Conservation (phyloP, 305 asterid genomes). For the Petunia hybrid region DNA sequence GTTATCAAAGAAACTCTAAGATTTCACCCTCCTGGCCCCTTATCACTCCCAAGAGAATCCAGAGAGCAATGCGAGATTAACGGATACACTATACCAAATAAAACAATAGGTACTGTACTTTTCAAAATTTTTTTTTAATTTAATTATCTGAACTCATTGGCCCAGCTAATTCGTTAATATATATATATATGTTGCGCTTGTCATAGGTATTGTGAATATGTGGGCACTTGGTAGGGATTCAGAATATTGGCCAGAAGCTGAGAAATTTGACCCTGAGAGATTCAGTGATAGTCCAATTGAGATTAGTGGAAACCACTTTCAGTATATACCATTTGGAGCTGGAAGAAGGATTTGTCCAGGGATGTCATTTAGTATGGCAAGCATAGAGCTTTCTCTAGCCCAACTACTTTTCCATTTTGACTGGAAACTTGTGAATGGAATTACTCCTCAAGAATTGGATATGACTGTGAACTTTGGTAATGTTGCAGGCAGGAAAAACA, state of each 20-base stretch:
- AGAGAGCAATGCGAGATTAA: conserved; percentile 35
- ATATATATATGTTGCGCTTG: too few species aligned
- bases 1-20: conserved; percentile 54
- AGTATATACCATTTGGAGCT: conserved; percentile 53
- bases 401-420: conserved; percentile 47
- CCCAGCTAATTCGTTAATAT: neutral
- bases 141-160: too few species aligned
- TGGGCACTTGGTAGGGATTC: conserved; percentile 56
- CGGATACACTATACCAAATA: conserved; percentile 45
- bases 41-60: conserved; percentile 48
- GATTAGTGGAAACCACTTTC: conserved; percentile 44
- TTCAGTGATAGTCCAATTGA: conserved; percentile 40
- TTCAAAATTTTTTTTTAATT: too few species aligned
- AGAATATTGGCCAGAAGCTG: conserved; percentile 44
- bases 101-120: conserved; percentile 25
- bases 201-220: conserved; percentile 41
- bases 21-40: conserved; percentile 51
- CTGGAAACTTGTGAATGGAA: conserved; percentile 39
- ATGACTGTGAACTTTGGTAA: conserved; percentile 41
- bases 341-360: conserved; percentile 60
- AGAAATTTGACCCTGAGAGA: conserved; percentile 50
- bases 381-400: conserved; percentile 49
- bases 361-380: conserved; percentile 42
- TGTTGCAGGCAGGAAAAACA: conserved; percentile 30
- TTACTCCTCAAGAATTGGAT: conserved; percentile 26